phyloP scores from a whole-genome alignment of 2,329 filamentous ascomycete genomes.

The Aspergillus fischeri region DNA sequence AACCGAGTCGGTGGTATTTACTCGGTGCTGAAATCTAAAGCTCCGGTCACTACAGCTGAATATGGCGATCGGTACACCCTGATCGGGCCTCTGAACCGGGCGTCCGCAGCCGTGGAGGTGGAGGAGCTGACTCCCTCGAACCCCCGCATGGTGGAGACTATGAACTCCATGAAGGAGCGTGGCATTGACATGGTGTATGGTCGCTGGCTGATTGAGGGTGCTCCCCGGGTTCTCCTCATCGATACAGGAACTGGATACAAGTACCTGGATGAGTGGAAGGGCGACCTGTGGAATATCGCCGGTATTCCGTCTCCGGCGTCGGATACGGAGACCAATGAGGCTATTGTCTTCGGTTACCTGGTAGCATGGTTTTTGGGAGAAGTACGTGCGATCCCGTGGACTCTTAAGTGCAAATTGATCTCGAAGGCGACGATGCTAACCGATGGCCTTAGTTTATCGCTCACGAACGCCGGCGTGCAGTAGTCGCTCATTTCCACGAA shows the following conservation, averaged over 20 bases:
- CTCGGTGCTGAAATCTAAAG: slow-evolving; percentile 98
- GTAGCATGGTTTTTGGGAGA: slow-evolving; percentile 98
- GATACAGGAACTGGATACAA: slow-evolving; percentile 91
- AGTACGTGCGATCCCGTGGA: slow-evolving; percentile 52
- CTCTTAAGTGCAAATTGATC: neutral
- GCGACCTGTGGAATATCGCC: slow-evolving; percentile 87
- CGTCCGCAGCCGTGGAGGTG: slow-evolving; percentile 95
- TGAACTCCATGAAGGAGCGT: slow-evolving; percentile 87
- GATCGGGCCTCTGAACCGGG: slow-evolving; percentile 87
- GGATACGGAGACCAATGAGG: slow-evolving; percentile 94
- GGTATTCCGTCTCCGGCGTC: slow-evolving; percentile 89
- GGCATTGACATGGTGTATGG: slow-evolving; percentile 90
- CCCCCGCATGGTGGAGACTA: slow-evolving; percentile 73
- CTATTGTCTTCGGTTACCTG: slow-evolving; percentile 94
- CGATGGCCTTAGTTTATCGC: slow-evolving; percentile 69
- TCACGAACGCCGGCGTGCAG: slow-evolving; percentile 84
- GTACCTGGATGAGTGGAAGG: slow-evolving; percentile 94
- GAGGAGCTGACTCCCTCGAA: slow-evolving; percentile 84
- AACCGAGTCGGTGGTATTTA: slow-evolving; percentile 99
- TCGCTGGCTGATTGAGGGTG: slow-evolving; percentile 95
- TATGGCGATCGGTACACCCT: slow-evolving; percentile 97
- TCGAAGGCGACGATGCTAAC: slow-evolving; percentile 8
- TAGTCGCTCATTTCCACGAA: slow-evolving; percentile 98
- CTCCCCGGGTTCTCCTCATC: slow-evolving; percentile 87
- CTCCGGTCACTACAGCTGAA: slow-evolving; percentile 92